phyloP scores from a whole-genome alignment of 768 basidiomycete species.

The Gautieria morchelliformis region DNA sequence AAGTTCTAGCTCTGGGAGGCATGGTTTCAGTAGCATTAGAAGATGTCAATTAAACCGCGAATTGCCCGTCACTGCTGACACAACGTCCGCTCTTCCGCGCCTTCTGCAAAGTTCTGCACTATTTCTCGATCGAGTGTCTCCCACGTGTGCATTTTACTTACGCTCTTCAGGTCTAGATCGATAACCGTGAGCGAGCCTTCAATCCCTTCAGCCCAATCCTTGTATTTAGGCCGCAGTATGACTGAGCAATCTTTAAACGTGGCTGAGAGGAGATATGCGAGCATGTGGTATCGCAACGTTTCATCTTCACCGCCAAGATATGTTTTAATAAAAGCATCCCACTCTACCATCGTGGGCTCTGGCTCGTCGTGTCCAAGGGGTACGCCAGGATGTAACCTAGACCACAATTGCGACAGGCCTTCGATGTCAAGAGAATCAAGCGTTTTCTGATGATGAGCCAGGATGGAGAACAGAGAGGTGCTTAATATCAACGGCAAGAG shows the following conservation, averaged over 20 bases:
- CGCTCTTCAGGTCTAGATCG: conserved; percentile 78
- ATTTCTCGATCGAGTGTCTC: conserved; percentile 63
- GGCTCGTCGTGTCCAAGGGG: conserved; percentile 14
- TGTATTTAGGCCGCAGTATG: conserved; percentile 31
- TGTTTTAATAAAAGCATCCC: conserved; percentile 48
- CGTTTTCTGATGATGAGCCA: conserved; percentile 58
- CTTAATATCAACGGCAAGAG: conserved; percentile 39
- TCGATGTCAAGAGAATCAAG: conserved; percentile 84
- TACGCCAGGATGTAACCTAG: conserved; percentile 1
- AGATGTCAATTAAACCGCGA: no score
- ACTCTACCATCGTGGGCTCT: conserved; percentile 57
- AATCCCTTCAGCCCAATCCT: conserved; percentile 9
- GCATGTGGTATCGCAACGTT: conserved; percentile 49
- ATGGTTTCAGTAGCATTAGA: no score
- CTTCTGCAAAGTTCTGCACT: conserved; percentile 19
- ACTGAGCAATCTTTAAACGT: conserved; percentile 96
- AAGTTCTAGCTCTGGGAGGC: no score
- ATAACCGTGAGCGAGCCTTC: conserved; percentile 50
- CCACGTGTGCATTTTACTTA: conserved; percentile 61
- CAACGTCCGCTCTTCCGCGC: neutral
- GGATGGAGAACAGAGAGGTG: conserved; percentile 41
- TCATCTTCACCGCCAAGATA: conserved; percentile 36
- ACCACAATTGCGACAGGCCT: conserved; percentile 39
- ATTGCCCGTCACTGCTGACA: no score
- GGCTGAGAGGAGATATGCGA: conserved; percentile 79